A percentile compares a stretch with the other conserved stretches of the same genome.
Evolutionary conservation across 1,284 basidiomycete genomes (phyloP).

Genomic region (Veloboletus limbatus): DNA sequence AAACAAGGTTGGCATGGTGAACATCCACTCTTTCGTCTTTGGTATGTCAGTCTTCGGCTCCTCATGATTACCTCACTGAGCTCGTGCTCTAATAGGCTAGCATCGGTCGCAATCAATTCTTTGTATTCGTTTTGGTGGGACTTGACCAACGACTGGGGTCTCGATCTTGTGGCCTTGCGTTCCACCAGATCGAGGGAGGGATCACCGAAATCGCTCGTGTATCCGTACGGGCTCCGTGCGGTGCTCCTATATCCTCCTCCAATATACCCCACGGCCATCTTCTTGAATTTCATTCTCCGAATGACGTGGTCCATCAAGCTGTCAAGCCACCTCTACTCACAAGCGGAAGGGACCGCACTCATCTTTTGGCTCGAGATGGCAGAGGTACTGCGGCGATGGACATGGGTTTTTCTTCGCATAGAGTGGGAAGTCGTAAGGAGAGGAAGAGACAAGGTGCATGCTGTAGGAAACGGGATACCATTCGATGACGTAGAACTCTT

Average conservation of each 20-base stretch:
- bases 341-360: conserved; percentile 77
- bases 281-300: conserved; percentile 86
- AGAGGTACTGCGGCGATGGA: conserved; percentile 87
- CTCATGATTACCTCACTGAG: background rate
- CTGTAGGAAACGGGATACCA: conserved; percentile 7
- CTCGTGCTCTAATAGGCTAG: conserved; percentile 55
- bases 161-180: conserved; percentile 64
- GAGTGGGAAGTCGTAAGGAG: conserved; percentile 90
- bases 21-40: conserved; percentile 77
- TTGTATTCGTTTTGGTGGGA: conserved; percentile 99
- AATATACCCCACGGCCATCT: conserved; percentile 83
- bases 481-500: conserved; percentile 17
- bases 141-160: conserved; percentile 96
- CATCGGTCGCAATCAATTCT: conserved; percentile 86
- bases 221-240: conserved; percentile 72
- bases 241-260: conserved; percentile 75
- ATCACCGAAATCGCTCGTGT: conserved; percentile 36
- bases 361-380: conserved; percentile 91
- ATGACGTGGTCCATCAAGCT: conserved; percentile 96
- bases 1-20: conserved; percentile 70
- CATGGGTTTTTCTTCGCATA: conserved; percentile 95
- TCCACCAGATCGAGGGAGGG: conserved; percentile 22
- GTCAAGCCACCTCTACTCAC: conserved; percentile 82
- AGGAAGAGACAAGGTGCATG: conserved; percentile 20
- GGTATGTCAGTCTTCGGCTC: conserved; percentile 48